Conservation (phyloP, 768 basidiomycete species). For the Kwoniella newhampshirensis region DNA sequence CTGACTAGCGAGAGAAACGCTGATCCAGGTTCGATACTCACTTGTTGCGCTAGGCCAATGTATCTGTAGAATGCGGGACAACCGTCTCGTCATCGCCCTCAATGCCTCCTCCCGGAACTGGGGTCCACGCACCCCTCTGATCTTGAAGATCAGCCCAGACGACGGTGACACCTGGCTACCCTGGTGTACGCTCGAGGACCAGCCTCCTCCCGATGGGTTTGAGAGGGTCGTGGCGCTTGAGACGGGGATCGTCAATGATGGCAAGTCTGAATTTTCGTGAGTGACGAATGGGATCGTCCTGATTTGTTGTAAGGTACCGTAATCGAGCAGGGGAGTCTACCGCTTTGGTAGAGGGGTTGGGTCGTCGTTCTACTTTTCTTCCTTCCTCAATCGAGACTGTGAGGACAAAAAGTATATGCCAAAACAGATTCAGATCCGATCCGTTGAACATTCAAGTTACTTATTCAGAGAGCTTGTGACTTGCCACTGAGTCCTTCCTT, state of each 20-base stretch:
- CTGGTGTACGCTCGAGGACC: slow-evolving; percentile 28
- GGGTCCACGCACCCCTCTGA: slow-evolving; percentile 28
- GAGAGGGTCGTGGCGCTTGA: slow-evolving; percentile 16
- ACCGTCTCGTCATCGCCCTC: slow-evolving; percentile 12
- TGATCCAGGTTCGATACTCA: too few relatives aligned
- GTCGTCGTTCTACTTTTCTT: too few relatives aligned
- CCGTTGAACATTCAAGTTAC: too few relatives aligned
- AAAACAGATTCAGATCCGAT: too few relatives aligned
- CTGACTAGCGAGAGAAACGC: too few relatives aligned
- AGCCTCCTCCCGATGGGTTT: slow-evolving; percentile 10
- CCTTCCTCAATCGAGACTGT: too few relatives aligned
- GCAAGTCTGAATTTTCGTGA: slow-evolving; percentile 28
- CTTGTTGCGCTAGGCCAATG: slow-evolving; percentile 3
- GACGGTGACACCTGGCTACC: slow-evolving; percentile 23
- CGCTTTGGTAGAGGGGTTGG: too few relatives aligned
- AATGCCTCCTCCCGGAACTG: slow-evolving; percentile 14
- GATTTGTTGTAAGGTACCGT: too few relatives aligned
- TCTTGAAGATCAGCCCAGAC: slow-evolving; percentile 14
- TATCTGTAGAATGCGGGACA: slow-evolving; percentile 5
- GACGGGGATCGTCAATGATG: slow-evolving; percentile 27
- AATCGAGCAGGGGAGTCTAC: too few relatives aligned
- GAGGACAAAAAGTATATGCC: too few relatives aligned
- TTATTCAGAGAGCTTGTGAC: neutral
- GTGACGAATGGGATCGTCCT: too few relatives aligned
- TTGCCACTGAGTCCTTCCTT: neutral